Conservation (phyloP, 345 rosid genomes). For the Raphanus raphanistrum region DNA sequence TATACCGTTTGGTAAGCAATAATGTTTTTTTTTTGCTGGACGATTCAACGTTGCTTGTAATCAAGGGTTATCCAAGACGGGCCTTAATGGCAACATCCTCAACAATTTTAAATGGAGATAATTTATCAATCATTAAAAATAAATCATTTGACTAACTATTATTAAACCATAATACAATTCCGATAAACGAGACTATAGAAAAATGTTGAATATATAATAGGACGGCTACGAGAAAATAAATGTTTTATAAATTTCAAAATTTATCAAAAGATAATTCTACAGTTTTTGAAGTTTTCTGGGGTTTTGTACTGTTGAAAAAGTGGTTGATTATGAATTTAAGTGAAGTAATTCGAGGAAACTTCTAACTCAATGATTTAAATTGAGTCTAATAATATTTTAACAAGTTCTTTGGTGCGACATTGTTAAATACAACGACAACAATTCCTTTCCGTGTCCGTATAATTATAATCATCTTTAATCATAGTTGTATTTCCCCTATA, state of each 20-base stretch:
- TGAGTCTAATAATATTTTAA: constrained; percentile 3
- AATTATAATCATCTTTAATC: constrained; percentile 30
- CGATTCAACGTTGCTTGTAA: constrained; percentile 28
- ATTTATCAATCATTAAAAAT: constrained; percentile 10
- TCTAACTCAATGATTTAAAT: constrained; percentile 24
- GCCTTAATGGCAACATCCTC: constrained; percentile 40
- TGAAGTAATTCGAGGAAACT: neutral
- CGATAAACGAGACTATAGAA: neutral
- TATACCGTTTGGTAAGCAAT: constrained; percentile 27
- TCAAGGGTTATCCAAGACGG: constrained; percentile 16
- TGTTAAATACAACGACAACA: constrained; percentile 36
- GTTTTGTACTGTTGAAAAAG: neutral
- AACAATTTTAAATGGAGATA: constrained; percentile 6
- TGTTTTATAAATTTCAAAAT: neutral
- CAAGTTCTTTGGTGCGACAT: constrained; percentile 28
- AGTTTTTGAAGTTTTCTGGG: neutral
- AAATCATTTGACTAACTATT: neutral
- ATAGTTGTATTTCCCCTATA: constrained; percentile 2
- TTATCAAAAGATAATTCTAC: neutral
- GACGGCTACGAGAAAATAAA: constrained; percentile 32
- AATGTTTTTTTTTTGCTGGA: neutral
- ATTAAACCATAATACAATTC: constrained; percentile 9
- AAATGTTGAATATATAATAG: neutral
- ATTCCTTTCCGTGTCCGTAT: constrained; percentile 44
- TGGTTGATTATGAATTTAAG: neutral